Evolutionary conservation across 306 rosid genomes (phyloP).

Genomic region (Begonia loranthoides): DNA sequence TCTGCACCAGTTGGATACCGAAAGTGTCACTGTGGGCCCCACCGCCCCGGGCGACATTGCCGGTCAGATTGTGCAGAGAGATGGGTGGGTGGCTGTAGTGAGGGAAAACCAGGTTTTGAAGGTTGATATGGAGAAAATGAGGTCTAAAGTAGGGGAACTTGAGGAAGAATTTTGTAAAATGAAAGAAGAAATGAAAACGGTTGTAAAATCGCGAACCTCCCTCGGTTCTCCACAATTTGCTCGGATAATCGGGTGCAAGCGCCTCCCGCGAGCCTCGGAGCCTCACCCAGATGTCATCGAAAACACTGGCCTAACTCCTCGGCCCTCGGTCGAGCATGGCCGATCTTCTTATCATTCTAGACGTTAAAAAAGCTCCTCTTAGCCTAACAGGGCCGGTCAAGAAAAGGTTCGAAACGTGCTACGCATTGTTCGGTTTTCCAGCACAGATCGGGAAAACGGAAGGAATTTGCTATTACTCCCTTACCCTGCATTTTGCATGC

Average conservation of each 20-base stretch:
- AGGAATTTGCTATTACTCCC: slow-evolving; percentile 27
- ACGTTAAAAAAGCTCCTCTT: slow-evolving; percentile 50
- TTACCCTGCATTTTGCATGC: background rate
- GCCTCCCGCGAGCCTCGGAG: slow-evolving; percentile 52
- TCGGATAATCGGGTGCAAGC: slow-evolving; percentile 62
- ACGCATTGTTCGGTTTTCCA: slow-evolving; percentile 30
- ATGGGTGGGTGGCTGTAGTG: slow-evolving; percentile 79
- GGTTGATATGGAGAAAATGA: slow-evolving; percentile 78
- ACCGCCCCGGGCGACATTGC: slow-evolving; percentile 15
- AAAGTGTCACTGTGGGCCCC: slow-evolving; percentile 49
- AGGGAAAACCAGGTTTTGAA: slow-evolving; percentile 76
- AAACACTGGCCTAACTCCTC: slow-evolving; percentile 35
- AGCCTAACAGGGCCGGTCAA: slow-evolving; percentile 21
- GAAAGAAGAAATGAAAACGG: slow-evolving; percentile 81
- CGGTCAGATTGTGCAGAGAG: slow-evolving; percentile 63
- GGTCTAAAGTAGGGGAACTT: slow-evolving; percentile 72
- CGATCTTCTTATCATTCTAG: slow-evolving; percentile 32
- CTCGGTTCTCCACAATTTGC: slow-evolving; percentile 52
- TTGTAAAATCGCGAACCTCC: slow-evolving; percentile 50
- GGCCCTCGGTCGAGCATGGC: slow-evolving; percentile 49
- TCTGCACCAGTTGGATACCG: slow-evolving; percentile 51
- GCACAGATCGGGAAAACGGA: slow-evolving; percentile 37
- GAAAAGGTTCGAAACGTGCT: slow-evolving; percentile 11
- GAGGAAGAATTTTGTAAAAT: slow-evolving; percentile 75
- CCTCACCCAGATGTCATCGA: slow-evolving; percentile 52